Percentiles rank a stretch among this genome's conserved stretches.
Conservation (phyloP, 345 rosid genomes). For the Physaria fendleri region DNA sequence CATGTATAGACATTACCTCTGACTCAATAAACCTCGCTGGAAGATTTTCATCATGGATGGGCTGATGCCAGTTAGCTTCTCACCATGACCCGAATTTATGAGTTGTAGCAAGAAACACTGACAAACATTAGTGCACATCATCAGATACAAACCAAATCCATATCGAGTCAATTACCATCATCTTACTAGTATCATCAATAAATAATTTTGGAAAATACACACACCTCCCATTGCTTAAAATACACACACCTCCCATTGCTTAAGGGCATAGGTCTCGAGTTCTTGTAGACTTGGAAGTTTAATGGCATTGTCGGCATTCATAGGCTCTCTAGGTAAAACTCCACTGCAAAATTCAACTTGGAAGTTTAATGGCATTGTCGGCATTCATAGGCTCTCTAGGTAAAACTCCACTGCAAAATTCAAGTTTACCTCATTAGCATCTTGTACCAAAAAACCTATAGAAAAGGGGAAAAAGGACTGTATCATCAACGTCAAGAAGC, state of each 20-base stretch:
- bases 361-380: constrained; percentile 51
- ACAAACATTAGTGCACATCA: constrained; percentile 25
- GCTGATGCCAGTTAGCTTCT: constrained; percentile 62
- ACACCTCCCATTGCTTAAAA: constrained; percentile 89
- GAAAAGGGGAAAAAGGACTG: not conserved
- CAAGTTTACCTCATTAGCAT: constrained; percentile 21
- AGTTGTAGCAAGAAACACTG: constrained; percentile 95
- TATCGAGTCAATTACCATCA: not conserved
- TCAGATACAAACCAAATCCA: constrained; percentile 31
- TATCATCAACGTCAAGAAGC: not conserved
- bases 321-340: constrained; percentile 81
- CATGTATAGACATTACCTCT: constrained; percentile 42
- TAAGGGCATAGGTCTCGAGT: constrained; percentile 71
- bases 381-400: constrained; percentile 86
- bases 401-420: constrained; percentile 62
- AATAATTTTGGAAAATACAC: constrained; percentile 27
- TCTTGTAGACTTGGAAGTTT: constrained; percentile 76
- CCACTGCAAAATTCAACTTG: no score
- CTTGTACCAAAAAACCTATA: not conserved
- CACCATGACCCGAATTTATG: constrained; percentile 71
- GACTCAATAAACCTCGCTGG: constrained; percentile 82
- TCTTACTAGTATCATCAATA: constrained; percentile 2
- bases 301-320: constrained; percentile 47
- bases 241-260: constrained; percentile 89
- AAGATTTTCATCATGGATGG: constrained; percentile 85